Evolutionary conservation across 192 early-diverging fungal species (phyloP).

Genomic region (Backusella tarrabulga): DNA sequence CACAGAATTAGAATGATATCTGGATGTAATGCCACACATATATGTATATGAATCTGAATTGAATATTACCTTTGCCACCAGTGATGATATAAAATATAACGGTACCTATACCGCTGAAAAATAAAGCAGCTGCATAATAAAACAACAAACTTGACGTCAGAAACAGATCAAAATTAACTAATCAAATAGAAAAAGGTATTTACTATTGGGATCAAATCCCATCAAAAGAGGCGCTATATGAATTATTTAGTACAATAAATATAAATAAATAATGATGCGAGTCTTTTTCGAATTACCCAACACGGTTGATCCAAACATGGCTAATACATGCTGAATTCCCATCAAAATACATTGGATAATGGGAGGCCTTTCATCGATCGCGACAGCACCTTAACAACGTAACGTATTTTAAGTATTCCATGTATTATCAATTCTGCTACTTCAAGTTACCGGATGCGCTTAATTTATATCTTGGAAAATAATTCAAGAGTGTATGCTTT

Average conservation of each 20-base stretch:
- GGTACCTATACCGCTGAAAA: conserved; percentile 53
- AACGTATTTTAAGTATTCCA: background rate
- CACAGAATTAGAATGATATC: background rate
- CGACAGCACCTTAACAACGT: conserved; percentile 18
- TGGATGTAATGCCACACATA: too few relatives aligned
- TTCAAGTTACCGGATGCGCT: background rate
- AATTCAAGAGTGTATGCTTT: background rate
- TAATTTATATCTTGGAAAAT: conserved; percentile 13
- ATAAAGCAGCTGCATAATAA: conserved; percentile 35
- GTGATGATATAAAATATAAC: conserved; percentile 51
- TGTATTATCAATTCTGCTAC: background rate
- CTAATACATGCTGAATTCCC: conserved; percentile 51
- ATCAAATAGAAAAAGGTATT: background rate
- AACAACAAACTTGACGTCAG: background rate
- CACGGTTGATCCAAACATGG: conserved; percentile 61
- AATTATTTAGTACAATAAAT: too few relatives aligned
- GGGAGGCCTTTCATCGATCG: conserved; percentile 38
- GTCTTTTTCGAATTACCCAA: conserved; percentile 18
- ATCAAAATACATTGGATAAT: conserved; percentile 35
- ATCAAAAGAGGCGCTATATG: conserved; percentile 40
- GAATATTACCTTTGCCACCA: conserved; percentile 35
- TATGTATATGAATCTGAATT: background rate
- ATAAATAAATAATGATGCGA: background rate
- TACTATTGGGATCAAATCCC: conserved; percentile 43
- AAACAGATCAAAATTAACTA: background rate